Conservation (phyloP, 306 rosid genomes). For the Quercus glauca region DNA sequence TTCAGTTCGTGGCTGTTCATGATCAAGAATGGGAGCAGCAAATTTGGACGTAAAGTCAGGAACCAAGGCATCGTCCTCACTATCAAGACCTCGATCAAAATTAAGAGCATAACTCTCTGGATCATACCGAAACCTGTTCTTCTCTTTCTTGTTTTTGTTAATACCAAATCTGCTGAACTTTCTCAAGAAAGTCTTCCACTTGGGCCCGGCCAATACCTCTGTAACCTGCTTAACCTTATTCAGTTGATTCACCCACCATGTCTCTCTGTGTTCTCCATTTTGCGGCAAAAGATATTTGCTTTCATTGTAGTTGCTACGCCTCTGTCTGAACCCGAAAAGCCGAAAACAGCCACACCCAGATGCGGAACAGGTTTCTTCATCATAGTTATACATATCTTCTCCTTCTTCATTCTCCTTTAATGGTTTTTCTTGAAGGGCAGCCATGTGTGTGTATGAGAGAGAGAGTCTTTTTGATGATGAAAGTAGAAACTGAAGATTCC, state of each 20-base stretch:
- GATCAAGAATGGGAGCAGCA: slow-evolving; percentile 33
- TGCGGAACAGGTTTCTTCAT: slow-evolving; percentile 18
- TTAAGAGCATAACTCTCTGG: slow-evolving; percentile 71
- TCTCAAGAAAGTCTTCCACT: slow-evolving; percentile 76
- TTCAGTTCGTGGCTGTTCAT: slow-evolving; percentile 12
- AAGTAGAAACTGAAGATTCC: background rate
- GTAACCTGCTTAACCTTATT: slow-evolving; percentile 47
- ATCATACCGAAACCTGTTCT: slow-evolving; percentile 55
- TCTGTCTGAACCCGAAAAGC: slow-evolving; percentile 25
- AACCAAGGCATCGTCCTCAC: slow-evolving; percentile 38
- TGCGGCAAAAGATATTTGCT: slow-evolving; percentile 19
- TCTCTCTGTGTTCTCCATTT: slow-evolving; percentile 18
- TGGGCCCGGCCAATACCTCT: slow-evolving; percentile 63
- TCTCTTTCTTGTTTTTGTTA: slow-evolving; percentile 22
- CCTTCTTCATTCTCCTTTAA: slow-evolving; percentile 21
- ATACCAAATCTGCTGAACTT: slow-evolving; percentile 44
- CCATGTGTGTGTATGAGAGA: slow-evolving; percentile 10
- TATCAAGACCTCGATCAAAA: slow-evolving; percentile 42
- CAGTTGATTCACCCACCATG: slow-evolving; percentile 48
- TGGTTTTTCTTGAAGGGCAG: slow-evolving; percentile 34
- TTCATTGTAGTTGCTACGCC: slow-evolving; percentile 17
- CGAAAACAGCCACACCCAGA: slow-evolving; percentile 51
- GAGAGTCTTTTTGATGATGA: background rate
- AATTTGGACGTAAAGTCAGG: slow-evolving; percentile 50
- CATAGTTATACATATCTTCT: slow-evolving; percentile 22